Percentiles rank a stretch among this genome's conserved stretches.
Evolutionary conservation across 805 yeast genomes (phyloP).

Genomic region (Kluyveromyces dobzhanskii): DNA sequence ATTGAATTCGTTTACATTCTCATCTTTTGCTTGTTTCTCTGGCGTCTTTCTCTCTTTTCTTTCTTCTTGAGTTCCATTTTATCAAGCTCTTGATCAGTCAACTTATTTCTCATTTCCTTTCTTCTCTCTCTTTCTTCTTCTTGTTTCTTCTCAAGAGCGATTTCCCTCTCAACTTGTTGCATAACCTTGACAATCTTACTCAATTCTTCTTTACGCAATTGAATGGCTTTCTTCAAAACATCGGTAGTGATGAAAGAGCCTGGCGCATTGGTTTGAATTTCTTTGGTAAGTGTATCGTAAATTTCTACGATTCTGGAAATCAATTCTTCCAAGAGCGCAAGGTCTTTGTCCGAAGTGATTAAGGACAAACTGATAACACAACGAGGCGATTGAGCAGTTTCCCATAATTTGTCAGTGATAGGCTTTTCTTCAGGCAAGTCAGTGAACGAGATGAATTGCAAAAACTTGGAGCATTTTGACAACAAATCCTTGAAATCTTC

Average conservation of each 20-base stretch:
- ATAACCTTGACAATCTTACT: slow-evolving; percentile 60
- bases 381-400: slow-evolving; percentile 39
- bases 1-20: slow-evolving; percentile 25
- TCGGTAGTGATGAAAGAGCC: slow-evolving; percentile 61
- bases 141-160: slow-evolving; percentile 58
- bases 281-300: slow-evolving; percentile 46
- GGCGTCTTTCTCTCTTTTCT: slow-evolving; percentile 75
- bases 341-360: slow-evolving; percentile 42
- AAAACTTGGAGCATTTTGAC: slow-evolving; percentile 34
- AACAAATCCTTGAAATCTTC: slow-evolving; percentile 39
- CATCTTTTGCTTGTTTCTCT: slow-evolving; percentile 52
- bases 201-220: slow-evolving; percentile 68
- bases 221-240: slow-evolving; percentile 63
- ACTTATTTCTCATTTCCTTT: slow-evolving; percentile 41
- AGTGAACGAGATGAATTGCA: slow-evolving; percentile 69
- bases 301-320: slow-evolving; percentile 49
- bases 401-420: slow-evolving; percentile 43
- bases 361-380: slow-evolving; percentile 47
- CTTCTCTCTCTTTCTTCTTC: slow-evolving; percentile 60
- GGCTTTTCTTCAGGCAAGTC: slow-evolving; percentile 81
- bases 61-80: slow-evolving; percentile 69
- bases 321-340: slow-evolving; percentile 40
- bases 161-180: slow-evolving; percentile 60
- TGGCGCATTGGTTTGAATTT: slow-evolving; percentile 29
- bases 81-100: slow-evolving; percentile 71